Evolutionary conservation across 2,329 filamentous ascomycete species (phyloP).

Genomic region (Colletotrichum brevisporum): DNA sequence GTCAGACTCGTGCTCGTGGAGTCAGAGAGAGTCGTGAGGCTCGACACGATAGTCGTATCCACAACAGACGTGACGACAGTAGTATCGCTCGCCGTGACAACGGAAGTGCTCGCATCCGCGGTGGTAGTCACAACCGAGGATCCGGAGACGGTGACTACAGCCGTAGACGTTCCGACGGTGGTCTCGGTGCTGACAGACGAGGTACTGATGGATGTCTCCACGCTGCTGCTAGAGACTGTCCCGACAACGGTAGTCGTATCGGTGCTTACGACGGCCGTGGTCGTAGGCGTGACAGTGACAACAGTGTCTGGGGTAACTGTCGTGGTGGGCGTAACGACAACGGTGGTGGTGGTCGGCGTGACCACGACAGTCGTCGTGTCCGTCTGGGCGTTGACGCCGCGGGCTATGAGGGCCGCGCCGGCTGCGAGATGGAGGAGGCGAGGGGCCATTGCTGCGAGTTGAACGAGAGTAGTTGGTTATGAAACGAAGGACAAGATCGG

Average conservation of each 20-base stretch:
- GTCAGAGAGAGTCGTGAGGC: no score
- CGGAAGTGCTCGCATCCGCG: not conserved
- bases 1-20: no score
- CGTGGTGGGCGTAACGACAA: not conserved
- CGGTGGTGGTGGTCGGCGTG: not conserved
- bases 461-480: not conserved
- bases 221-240: not conserved
- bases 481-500: not conserved
- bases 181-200: not conserved
- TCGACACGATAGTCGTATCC: no score
- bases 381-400: conserved; percentile 31
- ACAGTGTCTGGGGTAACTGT: not conserved
- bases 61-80: no score
- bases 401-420: conserved; percentile 25
- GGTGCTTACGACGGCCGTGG: not conserved
- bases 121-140: not conserved
- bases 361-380: not conserved
- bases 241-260: not conserved
- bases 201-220: no score
- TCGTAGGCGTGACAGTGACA: not conserved
- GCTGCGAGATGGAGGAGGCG: conserved; percentile 20
- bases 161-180: not conserved
- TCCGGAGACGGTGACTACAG: not conserved
- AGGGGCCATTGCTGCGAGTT: conserved; percentile 15
- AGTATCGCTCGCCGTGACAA: no score